Percentiles rank a stretch among this genome's conserved stretches.
These are phyloP conservation scores for Singerocomus rubriflavus DNA, from an alignment of 1,284 basidiomycete genomes.

Conservation along the genomic window DNA sequence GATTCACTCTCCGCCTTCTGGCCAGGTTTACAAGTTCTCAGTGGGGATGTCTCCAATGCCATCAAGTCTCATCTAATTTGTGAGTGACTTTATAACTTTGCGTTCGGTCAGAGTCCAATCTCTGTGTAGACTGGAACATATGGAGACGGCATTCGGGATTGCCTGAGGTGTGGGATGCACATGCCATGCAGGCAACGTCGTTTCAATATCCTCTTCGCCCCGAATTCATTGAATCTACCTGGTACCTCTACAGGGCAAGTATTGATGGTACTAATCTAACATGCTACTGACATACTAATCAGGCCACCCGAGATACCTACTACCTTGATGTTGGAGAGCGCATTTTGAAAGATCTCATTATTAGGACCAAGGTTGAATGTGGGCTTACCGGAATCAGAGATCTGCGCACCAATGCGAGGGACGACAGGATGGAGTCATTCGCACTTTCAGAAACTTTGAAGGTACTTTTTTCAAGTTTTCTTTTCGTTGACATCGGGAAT, in stretches of 20 bases:
- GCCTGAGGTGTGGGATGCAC: constrained; percentile 88
- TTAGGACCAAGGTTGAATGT: constrained; percentile 77
- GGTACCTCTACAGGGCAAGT: constrained; percentile 86
- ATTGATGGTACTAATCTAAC: background rate
- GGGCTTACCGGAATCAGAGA: constrained; percentile 82
- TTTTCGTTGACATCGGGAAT: background rate
- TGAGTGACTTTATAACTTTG: constrained; percentile 37
- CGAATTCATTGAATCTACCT: constrained; percentile 92
- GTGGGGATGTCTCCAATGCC: constrained; percentile 86
- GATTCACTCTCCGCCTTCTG: constrained; percentile 87
- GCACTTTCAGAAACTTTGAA: constrained; percentile 88
- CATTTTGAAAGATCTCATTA: constrained; percentile 71
- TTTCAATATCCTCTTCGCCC: constrained; percentile 84
- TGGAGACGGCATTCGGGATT: constrained; percentile 84
- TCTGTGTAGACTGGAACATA: constrained; percentile 74
- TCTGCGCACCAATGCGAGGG: constrained; percentile 73
- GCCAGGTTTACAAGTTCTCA: constrained; percentile 85
- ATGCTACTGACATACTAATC: constrained; percentile 9
- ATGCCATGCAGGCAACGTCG: constrained; percentile 68
- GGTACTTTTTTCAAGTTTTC: constrained; percentile 38
- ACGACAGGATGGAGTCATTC: constrained; percentile 94
- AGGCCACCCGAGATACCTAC: constrained; percentile 90
- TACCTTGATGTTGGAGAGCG: constrained; percentile 90
- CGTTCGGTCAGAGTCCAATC: background rate
- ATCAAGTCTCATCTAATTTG: constrained; percentile 84